These are phyloP conservation scores for Lunasporangiospora selenospora DNA, from an alignment of 192 early-diverging fungal species.

Conservation along the genomic window DNA sequence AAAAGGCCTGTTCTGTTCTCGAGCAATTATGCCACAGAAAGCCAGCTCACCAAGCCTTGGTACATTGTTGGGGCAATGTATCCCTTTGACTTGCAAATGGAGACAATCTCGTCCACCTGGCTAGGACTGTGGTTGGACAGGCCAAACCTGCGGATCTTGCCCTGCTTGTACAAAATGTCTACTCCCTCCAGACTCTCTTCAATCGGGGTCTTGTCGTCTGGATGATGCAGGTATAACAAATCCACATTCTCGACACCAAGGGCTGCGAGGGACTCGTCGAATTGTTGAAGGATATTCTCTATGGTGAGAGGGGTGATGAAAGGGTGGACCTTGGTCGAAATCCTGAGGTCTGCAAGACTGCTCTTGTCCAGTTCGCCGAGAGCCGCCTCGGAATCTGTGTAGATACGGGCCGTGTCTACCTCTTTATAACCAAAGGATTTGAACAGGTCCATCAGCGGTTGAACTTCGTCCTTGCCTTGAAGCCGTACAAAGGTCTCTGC, in stretches of 20 bases:
- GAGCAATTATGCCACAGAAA: no score
- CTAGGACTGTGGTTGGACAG: no score
- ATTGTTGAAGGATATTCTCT: background rate
- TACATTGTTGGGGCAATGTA: no score
- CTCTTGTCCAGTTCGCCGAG: background rate
- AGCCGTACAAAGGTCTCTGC: background rate
- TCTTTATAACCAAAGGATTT: background rate
- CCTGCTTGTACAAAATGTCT: constrained; percentile 1
- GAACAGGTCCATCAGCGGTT: background rate
- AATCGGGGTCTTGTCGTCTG: background rate
- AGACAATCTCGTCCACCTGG: no score
- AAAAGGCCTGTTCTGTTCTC: no score
- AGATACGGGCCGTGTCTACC: background rate
- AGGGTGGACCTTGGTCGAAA: background rate
- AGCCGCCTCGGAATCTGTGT: background rate
- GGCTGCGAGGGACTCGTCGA: background rate
- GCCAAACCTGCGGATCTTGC: background rate
- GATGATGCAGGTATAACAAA: background rate
- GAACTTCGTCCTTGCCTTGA: background rate
- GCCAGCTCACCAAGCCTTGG: no score
- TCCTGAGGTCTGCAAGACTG: background rate
- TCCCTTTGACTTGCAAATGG: no score
- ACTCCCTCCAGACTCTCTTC: background rate
- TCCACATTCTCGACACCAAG: background rate
- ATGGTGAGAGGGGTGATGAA: background rate